A percentile compares a stretch with the other conserved stretches of the same genome.
These are phyloP conservation scores for Tetrahymena elliotti DNA, from an alignment of 73 alveolate genomes.

Conservation along the genomic window DNA sequence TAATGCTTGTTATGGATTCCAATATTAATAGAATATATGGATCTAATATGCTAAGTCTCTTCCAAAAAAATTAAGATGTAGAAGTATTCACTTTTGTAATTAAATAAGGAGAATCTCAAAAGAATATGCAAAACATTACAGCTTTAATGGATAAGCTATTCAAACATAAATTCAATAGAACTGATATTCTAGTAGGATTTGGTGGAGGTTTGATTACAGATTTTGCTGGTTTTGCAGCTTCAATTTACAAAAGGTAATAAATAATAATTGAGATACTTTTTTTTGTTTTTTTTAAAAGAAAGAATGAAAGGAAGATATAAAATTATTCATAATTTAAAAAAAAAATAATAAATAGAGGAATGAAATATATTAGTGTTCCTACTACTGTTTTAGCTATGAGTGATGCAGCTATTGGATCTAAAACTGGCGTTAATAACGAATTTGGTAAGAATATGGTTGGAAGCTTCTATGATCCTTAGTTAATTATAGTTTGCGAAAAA, in stretches of 20 bases:
- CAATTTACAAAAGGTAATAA: constrained; percentile 36
- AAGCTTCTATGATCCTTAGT: constrained; percentile 31
- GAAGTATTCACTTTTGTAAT: background rate
- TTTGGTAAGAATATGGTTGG: constrained; percentile 54
- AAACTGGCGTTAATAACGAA: constrained; percentile 49
- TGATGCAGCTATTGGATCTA: constrained; percentile 56
- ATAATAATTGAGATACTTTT: background rate
- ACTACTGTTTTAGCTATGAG: constrained; percentile 42
- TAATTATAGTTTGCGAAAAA: constrained; percentile 1
- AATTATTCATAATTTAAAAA: no score
- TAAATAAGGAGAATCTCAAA: background rate
- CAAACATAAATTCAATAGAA: constrained; percentile 4
- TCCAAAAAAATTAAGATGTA: background rate
- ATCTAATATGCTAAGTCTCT: background rate
- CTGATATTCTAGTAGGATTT: constrained; percentile 18
- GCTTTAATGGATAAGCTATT: background rate
- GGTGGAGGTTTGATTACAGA: constrained; percentile 63
- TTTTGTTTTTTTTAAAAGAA: no score
- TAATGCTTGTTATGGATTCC: background rate
- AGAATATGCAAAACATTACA: background rate
- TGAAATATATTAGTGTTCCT: constrained; percentile 14
- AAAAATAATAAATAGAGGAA: constrained; percentile 8
- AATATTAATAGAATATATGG: background rate
- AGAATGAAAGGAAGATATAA: no score
- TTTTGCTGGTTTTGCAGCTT: constrained; percentile 46